Evolutionary conservation across 2,329 filamentous ascomycete species (phyloP).

Genomic region (Orbilia ellipsospora): DNA sequence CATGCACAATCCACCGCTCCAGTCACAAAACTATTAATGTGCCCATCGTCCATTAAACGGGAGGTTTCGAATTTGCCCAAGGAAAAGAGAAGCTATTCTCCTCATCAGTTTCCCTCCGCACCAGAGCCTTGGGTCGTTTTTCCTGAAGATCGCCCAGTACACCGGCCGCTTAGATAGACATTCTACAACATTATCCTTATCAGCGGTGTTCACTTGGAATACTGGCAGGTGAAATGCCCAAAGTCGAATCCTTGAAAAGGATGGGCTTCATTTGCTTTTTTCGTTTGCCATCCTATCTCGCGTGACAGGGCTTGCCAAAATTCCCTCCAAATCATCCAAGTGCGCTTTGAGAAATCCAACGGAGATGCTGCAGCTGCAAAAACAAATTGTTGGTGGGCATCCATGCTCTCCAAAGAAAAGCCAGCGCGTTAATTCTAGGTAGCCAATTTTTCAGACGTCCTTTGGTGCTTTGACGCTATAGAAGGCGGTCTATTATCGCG

Average conservation of each 20-base stretch:
- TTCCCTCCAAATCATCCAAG: constrained; percentile 25
- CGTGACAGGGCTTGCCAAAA: constrained; percentile 26
- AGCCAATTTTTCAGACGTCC: constrained; percentile 29
- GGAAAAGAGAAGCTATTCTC: not conserved
- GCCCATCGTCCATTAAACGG: constrained; percentile 9
- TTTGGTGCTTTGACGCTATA: constrained; percentile 53
- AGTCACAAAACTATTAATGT: constrained; percentile 33
- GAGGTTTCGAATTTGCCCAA: constrained; percentile 16
- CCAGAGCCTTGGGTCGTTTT: constrained; percentile 33
- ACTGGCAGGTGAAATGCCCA: not conserved
- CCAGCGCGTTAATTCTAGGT: constrained; percentile 18
- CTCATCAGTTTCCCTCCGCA: not conserved
- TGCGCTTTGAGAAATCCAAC: no score
- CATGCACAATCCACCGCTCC: constrained; percentile 22
- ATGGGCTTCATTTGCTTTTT: constrained; percentile 14
- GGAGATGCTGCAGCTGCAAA: not conserved
- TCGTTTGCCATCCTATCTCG: constrained; percentile 16
- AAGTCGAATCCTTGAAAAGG: not conserved
- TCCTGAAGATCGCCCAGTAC: constrained; percentile 16
- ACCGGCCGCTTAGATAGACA: constrained; percentile 19
- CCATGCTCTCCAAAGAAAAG: constrained; percentile 7
- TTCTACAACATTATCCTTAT: constrained; percentile 12
- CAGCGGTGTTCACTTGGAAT: not conserved
- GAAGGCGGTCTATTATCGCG: constrained; percentile 21
- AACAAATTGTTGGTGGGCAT: not conserved